A percentile compares a stretch with the other conserved stretches of the same genome.
Evolutionary conservation across 164 flowering plant species (phyloP).

Genomic region (Nymphaea colorata): DNA sequence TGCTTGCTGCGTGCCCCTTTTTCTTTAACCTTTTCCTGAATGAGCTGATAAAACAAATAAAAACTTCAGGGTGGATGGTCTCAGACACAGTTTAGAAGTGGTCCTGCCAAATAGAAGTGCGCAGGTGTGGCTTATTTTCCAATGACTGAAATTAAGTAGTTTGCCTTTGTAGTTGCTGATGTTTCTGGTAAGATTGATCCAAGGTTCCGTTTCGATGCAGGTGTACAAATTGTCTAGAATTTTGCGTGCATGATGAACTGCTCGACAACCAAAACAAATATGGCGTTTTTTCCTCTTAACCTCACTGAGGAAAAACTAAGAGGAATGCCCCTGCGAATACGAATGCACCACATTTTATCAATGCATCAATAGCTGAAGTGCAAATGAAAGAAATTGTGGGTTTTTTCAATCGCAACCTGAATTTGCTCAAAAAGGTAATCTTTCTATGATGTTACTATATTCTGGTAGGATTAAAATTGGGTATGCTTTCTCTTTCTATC

Average conservation of each 20-base stretch:
- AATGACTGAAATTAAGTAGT: background rate
- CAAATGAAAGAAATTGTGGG: no score
- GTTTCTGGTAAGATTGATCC: background rate
- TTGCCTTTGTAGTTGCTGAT: background rate
- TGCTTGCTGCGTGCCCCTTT: background rate
- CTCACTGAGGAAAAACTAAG: no score
- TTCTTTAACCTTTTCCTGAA: background rate
- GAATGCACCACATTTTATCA: no score
- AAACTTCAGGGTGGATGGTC: constrained; percentile 52
- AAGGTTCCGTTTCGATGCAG: background rate
- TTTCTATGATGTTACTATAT: no score
- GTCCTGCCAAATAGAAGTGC: constrained; percentile 70
- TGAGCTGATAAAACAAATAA: background rate
- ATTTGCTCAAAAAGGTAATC: no score
- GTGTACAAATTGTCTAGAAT: background rate
- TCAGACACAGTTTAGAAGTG: constrained; percentile 57
- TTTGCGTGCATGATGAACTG: background rate
- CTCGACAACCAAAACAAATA: no score
- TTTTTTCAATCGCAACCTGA: no score
- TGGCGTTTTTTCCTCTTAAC: no score
- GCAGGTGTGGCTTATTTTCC: constrained; percentile 38
- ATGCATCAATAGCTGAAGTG: no score
- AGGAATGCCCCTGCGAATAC: no score
- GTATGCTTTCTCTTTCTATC: no score
- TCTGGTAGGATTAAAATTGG: no score